Percentiles rank a stretch among this genome's conserved stretches.
phyloP scores from a whole-genome alignment of 163 green algal genomes.

The Volvox carteri region DNA sequence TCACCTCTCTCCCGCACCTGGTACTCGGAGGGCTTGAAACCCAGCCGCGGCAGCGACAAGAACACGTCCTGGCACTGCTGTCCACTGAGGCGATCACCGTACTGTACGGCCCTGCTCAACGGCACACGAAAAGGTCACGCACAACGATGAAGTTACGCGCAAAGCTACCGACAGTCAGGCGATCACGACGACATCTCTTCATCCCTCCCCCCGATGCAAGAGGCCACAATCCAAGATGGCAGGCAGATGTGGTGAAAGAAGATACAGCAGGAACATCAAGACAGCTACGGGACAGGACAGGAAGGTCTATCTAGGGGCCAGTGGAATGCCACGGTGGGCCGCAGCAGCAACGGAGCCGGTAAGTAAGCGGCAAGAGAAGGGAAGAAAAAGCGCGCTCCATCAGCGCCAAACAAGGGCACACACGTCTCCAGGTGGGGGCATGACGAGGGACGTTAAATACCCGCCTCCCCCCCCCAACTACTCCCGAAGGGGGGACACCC shows the following conservation, averaged over 20 bases:
- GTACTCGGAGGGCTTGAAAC: constrained; percentile 14
- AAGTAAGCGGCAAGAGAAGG: no score
- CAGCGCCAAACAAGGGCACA: no score
- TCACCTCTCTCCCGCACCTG: background rate
- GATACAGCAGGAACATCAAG: background rate
- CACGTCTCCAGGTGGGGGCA: no score
- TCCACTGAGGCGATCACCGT: background rate
- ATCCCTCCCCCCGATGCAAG: background rate
- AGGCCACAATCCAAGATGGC: background rate
- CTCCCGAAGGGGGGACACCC: no score
- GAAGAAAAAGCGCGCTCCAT: no score
- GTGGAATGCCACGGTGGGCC: no score
- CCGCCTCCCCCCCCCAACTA: no score
- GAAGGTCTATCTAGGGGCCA: no score
- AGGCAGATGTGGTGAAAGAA: background rate
- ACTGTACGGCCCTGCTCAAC: constrained; percentile 17
- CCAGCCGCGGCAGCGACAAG: constrained; percentile 12
- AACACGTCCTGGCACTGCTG: constrained; percentile 46
- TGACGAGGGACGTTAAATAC: no score
- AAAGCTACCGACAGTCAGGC: background rate
- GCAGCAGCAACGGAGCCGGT: no score
- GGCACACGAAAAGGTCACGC: background rate
- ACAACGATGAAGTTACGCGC: background rate
- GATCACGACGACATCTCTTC: background rate
- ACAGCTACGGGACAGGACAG: background rate